Percentiles rank a stretch among this genome's conserved stretches.
These are phyloP conservation scores for Monascus ruber DNA, from an alignment of 2,329 filamentous ascomycete genomes.

Conservation along the genomic window DNA sequence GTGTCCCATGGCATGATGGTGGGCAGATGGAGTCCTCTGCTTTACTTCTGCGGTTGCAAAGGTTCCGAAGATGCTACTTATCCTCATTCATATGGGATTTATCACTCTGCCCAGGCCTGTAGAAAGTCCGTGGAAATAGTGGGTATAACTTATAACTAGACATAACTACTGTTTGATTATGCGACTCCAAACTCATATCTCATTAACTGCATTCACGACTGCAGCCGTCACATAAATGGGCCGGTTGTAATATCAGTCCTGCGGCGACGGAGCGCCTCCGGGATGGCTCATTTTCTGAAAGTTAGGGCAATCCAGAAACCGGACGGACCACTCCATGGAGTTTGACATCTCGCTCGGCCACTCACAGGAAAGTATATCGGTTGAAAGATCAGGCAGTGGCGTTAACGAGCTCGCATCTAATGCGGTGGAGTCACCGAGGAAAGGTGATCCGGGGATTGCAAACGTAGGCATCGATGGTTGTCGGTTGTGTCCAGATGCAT, in stretches of 20 bases:
- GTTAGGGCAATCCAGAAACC: background rate
- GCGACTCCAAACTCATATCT: too few species aligned
- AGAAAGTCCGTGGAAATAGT: too few species aligned
- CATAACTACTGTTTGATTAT: too few species aligned
- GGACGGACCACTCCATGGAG: conserved; percentile 1
- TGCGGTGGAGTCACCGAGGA: background rate
- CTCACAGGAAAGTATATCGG: background rate
- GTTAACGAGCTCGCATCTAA: background rate
- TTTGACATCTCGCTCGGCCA: background rate
- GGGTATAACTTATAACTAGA: too few species aligned
- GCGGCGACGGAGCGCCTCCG: too few species aligned
- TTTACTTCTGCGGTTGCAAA: too few species aligned
- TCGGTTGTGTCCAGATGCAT: too few species aligned
- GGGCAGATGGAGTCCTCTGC: too few species aligned
- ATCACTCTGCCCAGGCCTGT: too few species aligned
- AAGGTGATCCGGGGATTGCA: background rate
- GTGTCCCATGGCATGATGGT: too few species aligned
- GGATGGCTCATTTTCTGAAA: background rate
- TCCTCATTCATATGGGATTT: too few species aligned
- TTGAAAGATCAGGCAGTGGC: background rate
- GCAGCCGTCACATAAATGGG: background rate
- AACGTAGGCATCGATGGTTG: background rate
- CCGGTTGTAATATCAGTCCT: background rate
- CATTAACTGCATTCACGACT: background rate
- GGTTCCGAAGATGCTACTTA: too few species aligned